Percentiles rank a stretch among this genome's conserved stretches.
Conservation (phyloP, 176 grass and related monocot species). For the Microstegium vimineum region DNA sequence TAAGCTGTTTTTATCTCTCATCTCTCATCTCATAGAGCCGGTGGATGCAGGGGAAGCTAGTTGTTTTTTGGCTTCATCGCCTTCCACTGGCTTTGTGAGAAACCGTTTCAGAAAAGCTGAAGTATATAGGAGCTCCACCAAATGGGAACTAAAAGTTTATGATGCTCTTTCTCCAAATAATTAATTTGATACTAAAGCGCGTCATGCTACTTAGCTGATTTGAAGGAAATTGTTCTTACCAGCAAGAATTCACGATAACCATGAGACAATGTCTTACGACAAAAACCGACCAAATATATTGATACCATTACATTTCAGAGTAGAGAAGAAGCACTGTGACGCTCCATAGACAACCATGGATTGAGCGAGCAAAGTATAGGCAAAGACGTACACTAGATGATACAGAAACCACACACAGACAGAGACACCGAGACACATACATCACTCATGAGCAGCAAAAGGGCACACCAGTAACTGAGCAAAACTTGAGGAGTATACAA, state of each 20-base stretch:
- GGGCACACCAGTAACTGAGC: not conserved
- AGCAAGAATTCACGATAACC: not conserved
- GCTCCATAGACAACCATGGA: not conserved
- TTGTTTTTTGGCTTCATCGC: too few relatives aligned
- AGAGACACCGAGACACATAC: not conserved
- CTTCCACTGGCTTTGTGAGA: too few relatives aligned
- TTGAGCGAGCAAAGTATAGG: not conserved
- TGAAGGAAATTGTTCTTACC: not conserved
- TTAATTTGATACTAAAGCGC: not conserved
- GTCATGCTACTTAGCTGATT: not conserved
- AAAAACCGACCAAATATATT: not conserved
- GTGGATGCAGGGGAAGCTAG: too few relatives aligned
- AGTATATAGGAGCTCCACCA: too few relatives aligned
- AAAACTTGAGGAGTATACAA: slow-evolving; percentile 27
- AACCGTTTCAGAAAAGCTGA: too few relatives aligned
- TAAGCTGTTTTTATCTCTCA: too few relatives aligned
- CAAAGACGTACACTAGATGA: not conserved
- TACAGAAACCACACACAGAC: slow-evolving; percentile 5
- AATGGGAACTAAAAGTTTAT: too few relatives aligned
- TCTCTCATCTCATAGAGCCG: too few relatives aligned
- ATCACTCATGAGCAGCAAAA: slow-evolving; percentile 1
- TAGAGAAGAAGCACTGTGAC: not conserved
- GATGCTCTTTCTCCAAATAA: not conserved
- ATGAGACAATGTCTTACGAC: not conserved
- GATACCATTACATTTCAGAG: slow-evolving; percentile 6